phyloP scores from a whole-genome alignment of 176 grass and related monocot genomes.

The Rhipidocladum racemiflorum region DNA sequence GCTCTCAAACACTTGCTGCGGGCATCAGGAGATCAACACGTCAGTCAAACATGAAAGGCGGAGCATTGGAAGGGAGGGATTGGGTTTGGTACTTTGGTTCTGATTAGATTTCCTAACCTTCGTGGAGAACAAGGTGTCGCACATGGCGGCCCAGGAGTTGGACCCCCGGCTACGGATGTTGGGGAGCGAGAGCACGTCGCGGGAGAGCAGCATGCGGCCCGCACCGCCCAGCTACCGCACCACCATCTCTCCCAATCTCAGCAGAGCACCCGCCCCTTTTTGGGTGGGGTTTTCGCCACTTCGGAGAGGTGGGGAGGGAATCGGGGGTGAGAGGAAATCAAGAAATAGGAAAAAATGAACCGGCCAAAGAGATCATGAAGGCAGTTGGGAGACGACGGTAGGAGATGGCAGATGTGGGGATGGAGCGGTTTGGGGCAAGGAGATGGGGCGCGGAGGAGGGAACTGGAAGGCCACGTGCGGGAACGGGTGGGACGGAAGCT shows the following conservation, averaged over 20 bases:
- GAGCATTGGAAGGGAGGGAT: not conserved
- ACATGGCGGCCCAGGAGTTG: constrained; percentile 68
- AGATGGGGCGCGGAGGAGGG: too few species aligned
- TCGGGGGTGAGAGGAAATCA: too few species aligned
- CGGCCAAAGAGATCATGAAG: too few species aligned
- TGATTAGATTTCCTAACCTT: constrained; percentile 36
- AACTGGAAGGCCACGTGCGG: too few species aligned
- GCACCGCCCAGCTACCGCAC: constrained; percentile 52
- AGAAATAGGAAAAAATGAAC: too few species aligned
- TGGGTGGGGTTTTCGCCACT: not conserved
- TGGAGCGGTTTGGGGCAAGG: too few species aligned
- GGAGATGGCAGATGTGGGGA: too few species aligned
- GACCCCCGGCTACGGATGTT: constrained; percentile 57
- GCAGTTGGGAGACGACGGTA: too few species aligned
- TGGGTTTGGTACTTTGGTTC: not conserved
- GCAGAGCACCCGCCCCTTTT: not conserved
- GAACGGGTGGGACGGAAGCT: too few species aligned
- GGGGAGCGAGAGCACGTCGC: constrained; percentile 32
- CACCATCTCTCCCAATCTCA: constrained; percentile 49
- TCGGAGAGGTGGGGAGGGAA: too few species aligned
- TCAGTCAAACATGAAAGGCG: not conserved
- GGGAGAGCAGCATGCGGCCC: constrained; percentile 38
- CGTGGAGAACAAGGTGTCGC: constrained; percentile 80
- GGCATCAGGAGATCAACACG: not conserved
- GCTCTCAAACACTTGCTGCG: constrained; percentile 76